Evolutionary conservation across 768 basidiomycete species (phyloP), one percentile per base, ranked within the genome.

Genomic region (Mycena kentingensis): DNA sequence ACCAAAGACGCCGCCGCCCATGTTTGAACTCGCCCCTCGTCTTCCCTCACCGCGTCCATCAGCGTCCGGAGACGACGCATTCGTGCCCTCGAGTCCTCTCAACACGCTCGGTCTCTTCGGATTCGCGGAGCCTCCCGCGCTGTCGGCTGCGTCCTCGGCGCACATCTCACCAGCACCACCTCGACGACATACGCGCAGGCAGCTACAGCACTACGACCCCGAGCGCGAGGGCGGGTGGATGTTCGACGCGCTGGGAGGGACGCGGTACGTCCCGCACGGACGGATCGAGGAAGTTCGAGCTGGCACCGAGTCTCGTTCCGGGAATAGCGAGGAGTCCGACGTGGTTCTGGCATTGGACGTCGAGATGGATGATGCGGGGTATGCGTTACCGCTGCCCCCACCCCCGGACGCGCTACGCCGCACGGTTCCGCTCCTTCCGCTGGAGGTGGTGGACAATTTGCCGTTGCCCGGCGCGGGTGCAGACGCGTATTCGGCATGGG

Each of bases 201-300:
- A n/a, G n/a, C n/a, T n/a, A n/a, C n/a, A n/a, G n/a, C n/a, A n/a
- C 41, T 42, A 42, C 41, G 51, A 58, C 19, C 51, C 36, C 34
- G 53, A 63, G 6, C 46, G 45, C 25, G 58, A 60, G 45, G 61
- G 61, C 21, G 61, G 58, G 2, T 63, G 61, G 61, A 39, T 43
- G 5, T 24, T 41, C 22, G 58, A 63, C 44, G 58, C 43, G 18
- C 12, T 15, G 27, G 61, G 61, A 0, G 46, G 38, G 19, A 48
- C 58, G 12, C 46, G 45, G 15, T 63, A 63, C 46, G 49, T 53
- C 2, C 48, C 58, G 36, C 49, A 51, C 35, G 58, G 58, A 18
- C 34, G 34, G 7, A 58, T 63, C 25, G 43, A 49, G 31, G 51
- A 55, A 31, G 42, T 60, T 26, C 49, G 24, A 15, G 54, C 54